phyloP scores from a whole-genome alignment of 148 eudicot genomes.

The Cornus controversa region DNA sequence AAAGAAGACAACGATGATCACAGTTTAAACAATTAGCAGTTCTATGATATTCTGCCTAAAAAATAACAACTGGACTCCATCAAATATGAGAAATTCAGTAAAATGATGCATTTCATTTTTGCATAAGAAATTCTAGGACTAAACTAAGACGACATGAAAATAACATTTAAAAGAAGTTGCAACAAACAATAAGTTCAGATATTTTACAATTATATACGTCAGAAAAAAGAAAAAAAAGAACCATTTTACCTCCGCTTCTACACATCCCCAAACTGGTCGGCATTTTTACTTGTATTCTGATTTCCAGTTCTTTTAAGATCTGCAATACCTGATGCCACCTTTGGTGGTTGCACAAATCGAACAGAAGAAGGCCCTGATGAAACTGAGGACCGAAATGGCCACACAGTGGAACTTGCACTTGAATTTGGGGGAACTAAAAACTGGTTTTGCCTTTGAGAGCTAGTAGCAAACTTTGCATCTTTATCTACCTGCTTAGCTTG shows the following conservation, averaged over 20 bases:
- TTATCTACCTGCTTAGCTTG: constrained; percentile 39
- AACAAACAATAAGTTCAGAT: neutral
- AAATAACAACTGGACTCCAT: no score
- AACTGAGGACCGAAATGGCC: constrained; percentile 32
- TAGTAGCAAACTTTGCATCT: constrained; percentile 19
- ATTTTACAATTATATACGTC: neutral
- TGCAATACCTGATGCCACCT: constrained; percentile 24
- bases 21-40: no score
- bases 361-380: constrained; percentile 35
- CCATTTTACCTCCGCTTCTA: neutral
- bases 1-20: no score
- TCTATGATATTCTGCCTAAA: no score
- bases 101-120: no score
- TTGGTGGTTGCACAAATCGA: constrained; percentile 31
- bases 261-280: neutral
- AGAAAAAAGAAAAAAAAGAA: neutral
- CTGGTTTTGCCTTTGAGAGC: constrained; percentile 33
- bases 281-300: constrained; percentile 32
- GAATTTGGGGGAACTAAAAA: constrained; percentile 29
- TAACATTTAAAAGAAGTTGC: neutral
- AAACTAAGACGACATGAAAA: no score
- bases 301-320: constrained; percentile 36
- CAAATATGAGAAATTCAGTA: no score
- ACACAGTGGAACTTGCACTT: constrained; percentile 22
- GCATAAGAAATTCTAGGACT: no score